Evolutionary conservation across 768 basidiomycete genomes (phyloP).

Genomic region (Serendipita sp.): DNA sequence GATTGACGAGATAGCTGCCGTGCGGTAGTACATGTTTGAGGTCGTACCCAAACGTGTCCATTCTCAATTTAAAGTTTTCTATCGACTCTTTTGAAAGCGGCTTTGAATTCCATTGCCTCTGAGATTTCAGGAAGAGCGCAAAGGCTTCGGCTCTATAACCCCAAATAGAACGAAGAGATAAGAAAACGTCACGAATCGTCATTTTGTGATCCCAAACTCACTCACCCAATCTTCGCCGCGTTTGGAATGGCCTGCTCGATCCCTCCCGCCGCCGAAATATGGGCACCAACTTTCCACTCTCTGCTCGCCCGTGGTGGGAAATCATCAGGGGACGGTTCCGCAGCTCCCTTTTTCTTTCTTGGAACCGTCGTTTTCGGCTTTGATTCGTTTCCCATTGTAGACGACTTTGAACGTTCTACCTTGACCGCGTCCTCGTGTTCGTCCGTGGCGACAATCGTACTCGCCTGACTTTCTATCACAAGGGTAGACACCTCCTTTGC

Average conservation of each 20-base stretch:
- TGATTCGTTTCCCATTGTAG: neutral
- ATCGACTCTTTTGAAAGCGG: conserved; percentile 38
- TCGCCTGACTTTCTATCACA: neutral
- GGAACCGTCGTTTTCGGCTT: neutral
- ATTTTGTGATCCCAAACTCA: neutral
- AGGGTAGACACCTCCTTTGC: neutral
- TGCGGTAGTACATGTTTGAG: conserved; percentile 57
- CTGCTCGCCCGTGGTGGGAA: conserved; percentile 20
- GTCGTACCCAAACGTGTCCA: conserved; percentile 46
- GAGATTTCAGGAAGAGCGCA: conserved; percentile 71
- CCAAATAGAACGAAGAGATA: neutral
- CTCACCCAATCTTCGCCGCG: conserved; percentile 53
- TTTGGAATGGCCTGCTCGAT: conserved; percentile 57
- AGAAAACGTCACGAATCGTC: neutral
- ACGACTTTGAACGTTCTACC: no score
- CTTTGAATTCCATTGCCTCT: conserved; percentile 62
- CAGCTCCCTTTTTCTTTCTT: conserved; percentile 9
- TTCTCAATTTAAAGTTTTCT: conserved; percentile 38
- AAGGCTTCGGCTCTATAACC: conserved; percentile 56
- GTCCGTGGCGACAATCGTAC: no score
- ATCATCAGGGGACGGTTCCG: conserved; percentile 15
- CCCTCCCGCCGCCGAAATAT: conserved; percentile 69
- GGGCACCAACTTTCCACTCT: conserved; percentile 63
- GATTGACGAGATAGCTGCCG: conserved; percentile 72
- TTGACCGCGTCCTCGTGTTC: no score